Base-by-base conservation (phyloP, 2,329 filamentous ascomycete genomes). In the Botrytis deweyae region DNA sequence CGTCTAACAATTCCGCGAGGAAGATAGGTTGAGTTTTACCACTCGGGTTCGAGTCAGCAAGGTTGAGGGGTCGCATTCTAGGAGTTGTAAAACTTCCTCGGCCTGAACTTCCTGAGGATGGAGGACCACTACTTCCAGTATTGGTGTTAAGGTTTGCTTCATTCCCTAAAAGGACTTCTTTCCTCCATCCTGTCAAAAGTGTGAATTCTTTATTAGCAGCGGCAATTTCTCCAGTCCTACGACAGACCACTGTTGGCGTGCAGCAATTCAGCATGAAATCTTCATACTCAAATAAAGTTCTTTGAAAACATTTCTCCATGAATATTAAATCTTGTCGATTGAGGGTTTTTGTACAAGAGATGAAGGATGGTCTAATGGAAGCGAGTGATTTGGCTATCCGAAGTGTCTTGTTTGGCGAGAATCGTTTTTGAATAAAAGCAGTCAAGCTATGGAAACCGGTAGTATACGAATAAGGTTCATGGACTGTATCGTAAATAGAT, bases 301-400 rank as follows among this genome's bases (percentile, higher is more conserved):
- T 90, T 83, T 99, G 96, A 81, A 98, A 94, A 80, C 93, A 97
- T 83, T 97, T 97, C 82, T 99, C 96, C 92, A 97, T 97, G 82
- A 98, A 98, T 36, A 99, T 91, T 42, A 98, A 86, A 82, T 99
- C 96, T 79, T 96, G 92, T 29, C 91, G 87, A 76, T 94, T 95
- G 75, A 98, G 85, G n/a, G 93, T 94, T 79, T 93, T 93, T 33
- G 93, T 97, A 76, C 94, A 97, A 18, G 94, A 91, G 76, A 98
- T 95, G 81, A 99, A 96, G 0, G 94, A 96, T 2, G 96, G 95
- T 12, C 96, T 91, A 78, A 98, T 97, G 63, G 92, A 94, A 10
- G 93, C 92, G 70, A 99, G 87, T 0, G 95, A 92, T 83, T 95
- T 93, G 74, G 94, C 94, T 77, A 98, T 97, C 74, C 91, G 90